Percentiles rank a stretch among this genome's conserved stretches.
phyloP scores from a whole-genome alignment of 164 flowering plant genomes.

The Taxillus chinensis region DNA sequence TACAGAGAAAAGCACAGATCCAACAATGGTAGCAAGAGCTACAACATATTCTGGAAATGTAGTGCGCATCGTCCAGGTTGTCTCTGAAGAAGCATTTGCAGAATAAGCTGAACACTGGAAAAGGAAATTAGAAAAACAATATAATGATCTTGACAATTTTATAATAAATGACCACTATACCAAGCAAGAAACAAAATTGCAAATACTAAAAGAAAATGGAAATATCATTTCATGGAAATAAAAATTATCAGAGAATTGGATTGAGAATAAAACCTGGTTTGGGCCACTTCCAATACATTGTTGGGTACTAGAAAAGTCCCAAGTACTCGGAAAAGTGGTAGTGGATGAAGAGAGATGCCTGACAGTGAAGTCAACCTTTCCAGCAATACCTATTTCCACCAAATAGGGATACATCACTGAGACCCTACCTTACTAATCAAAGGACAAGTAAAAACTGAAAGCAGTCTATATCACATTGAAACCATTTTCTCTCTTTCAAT shows the following conservation, averaged over 20 bases:
- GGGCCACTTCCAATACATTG: constrained; percentile 49
- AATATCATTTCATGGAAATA: not conserved
- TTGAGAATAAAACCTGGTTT: constrained; percentile 39
- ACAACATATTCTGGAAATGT: constrained; percentile 98
- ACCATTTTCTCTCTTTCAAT: not conserved
- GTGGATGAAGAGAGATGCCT: constrained; percentile 75
- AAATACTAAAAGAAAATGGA: too few relatives aligned
- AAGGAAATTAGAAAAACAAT: not conserved
- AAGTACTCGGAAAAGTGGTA: constrained; percentile 43
- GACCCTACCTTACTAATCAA: not conserved
- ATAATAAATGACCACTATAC: too few relatives aligned
- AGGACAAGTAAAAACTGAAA: not conserved
- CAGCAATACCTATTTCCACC: constrained; percentile 48
- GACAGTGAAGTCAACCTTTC: constrained; percentile 92
- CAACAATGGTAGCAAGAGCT: constrained; percentile 93
- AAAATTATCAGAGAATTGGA: not conserved
- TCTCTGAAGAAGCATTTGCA: constrained; percentile 63
- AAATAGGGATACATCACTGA: constrained; percentile 3
- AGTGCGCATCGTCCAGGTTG: constrained; percentile 89
- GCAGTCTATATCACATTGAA: not conserved
- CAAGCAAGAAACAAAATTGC: too few relatives aligned
- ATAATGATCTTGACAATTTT: too few relatives aligned
- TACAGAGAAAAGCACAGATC: constrained; percentile 92
- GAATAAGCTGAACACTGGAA: constrained; percentile 76
- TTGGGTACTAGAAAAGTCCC: constrained; percentile 46